Percentiles rank a stretch among this genome's conserved stretches.
phyloP scores from a whole-genome alignment of 2,329 filamentous ascomycete species.

The Diplodia mutila region DNA sequence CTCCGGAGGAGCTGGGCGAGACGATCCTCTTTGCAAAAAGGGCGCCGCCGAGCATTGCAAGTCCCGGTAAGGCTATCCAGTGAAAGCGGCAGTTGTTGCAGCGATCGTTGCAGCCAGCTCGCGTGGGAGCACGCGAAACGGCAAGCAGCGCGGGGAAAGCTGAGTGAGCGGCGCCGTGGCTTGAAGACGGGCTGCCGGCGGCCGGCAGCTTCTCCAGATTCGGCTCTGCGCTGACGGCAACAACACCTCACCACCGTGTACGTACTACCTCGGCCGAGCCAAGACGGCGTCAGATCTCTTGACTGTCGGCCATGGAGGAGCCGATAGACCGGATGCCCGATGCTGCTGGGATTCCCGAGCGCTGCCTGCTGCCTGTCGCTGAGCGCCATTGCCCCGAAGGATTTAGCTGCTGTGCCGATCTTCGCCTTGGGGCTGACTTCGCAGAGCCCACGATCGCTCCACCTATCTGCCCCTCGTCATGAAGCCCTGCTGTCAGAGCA shows the following conservation, averaged over 20 bases:
- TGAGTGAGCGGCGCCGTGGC: slow-evolving; percentile 16
- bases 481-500: neutral
- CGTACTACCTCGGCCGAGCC: slow-evolving; percentile 13
- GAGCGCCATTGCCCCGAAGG: slow-evolving; percentile 1
- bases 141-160: neutral
- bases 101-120: neutral
- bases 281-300: slow-evolving; percentile 8
- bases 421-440: neutral
- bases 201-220: neutral
- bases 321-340: slow-evolving; percentile 5
- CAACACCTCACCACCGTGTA: neutral
- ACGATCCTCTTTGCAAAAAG: neutral
- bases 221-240: slow-evolving; percentile 1
- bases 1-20: slow-evolving; percentile 12
- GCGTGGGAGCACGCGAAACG: neutral
- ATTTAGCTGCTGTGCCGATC: slow-evolving; percentile 8
- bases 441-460: neutral
- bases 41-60: neutral
- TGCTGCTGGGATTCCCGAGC: neutral
- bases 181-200: neutral
- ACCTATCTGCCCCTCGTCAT: neutral
- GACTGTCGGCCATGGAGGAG: neutral
- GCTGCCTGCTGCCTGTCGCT: slow-evolving; percentile 6
- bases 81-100: slow-evolving; percentile 2
- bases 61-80: slow-evolving; percentile 4